These are phyloP conservation scores for Yarrowia sp. DNA, from an alignment of 805 yeast genomes.

Conservation along the genomic window DNA sequence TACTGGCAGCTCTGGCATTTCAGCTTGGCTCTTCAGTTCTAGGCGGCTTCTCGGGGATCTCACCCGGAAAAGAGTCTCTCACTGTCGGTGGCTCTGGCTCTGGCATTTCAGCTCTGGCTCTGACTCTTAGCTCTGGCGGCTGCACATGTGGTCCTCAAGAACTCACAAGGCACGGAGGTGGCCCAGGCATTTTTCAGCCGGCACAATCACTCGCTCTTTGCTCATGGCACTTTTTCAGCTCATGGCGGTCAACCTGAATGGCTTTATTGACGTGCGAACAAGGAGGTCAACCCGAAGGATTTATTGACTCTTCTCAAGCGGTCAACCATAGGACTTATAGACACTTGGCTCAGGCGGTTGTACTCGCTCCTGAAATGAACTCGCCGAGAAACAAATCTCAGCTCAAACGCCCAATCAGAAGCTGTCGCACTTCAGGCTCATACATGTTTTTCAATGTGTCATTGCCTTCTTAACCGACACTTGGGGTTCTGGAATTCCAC, in stretches of 20 bases:
- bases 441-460: neutral
- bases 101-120: neutral
- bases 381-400: neutral
- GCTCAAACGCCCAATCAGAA: too few relatives aligned
- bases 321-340: neutral
- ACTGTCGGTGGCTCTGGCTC: neutral
- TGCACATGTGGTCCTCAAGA: too few relatives aligned
- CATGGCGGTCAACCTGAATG: constrained; percentile 4
- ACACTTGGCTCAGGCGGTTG: neutral
- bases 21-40: constrained; percentile 12
- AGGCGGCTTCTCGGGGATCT: neutral
- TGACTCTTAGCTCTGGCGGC: too few relatives aligned
- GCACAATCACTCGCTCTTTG: neutral
- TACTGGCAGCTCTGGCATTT: constrained; percentile 7
- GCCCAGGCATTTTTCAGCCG: too few relatives aligned
- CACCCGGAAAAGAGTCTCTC: neutral
- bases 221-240: neutral
- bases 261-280: too few relatives aligned
- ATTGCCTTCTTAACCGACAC: neutral
- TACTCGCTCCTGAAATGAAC: too few relatives aligned
- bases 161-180: too few relatives aligned
- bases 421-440: neutral
- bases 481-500: too few relatives aligned
- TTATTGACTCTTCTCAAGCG: neutral
- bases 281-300: too few relatives aligned